Evolutionary conservation across 192 early-diverging fungal species (phyloP), one percentile per base, ranked within the genome.

Genomic region (Entrophospora sp.): DNA sequence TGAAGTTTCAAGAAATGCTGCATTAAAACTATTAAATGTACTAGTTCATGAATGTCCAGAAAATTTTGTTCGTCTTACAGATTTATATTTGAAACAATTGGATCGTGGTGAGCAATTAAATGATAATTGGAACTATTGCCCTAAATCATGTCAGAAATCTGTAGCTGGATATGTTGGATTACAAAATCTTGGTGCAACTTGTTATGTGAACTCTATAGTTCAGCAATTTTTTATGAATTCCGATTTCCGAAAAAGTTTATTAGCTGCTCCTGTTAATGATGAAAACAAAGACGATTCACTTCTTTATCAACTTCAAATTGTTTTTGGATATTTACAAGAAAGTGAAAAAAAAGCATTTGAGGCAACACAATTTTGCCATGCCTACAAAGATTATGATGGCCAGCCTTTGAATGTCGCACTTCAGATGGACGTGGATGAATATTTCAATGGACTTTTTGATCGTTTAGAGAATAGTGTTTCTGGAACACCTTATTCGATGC

Each of bases 361-460:
- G 48, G 74, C 81, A 0, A 64, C 57, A 9, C 44, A 67, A 5
- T 83, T 83, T 38, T 81, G 74, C 31, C 68, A 71, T 14, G 65
- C 81, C 1, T 81, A 76, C 53, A 81, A 72, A 69, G 82, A 82
- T 28, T 70, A 69, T 57, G 82, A 83, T 44, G 81, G 81, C 0
- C 68, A 79, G 45, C 70, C 78, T 6, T 69, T 80, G 66, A 83
- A 83, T 55, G 75, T 78, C 3, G 73, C 75, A 8, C 67, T 83
- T 25, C 81, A 83, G 30, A 84, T 82, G 81, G 81, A 83, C 43
- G 81, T 84, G 4, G 81, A 83, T 32, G 81, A 83, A 67, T 83
- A 78, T 31, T 83, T 84, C 68, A 84, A 69, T 69, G 75, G 77
- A 43, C 67, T 83, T 14, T 81, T 83, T 69, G 81, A 83, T 46